A percentile compares a stretch with the other conserved stretches of the same genome.
These are phyloP conservation scores for Fennellomyces sp. DNA, from an alignment of 371 early-diverging fungal genomes.

Conservation along the genomic window DNA sequence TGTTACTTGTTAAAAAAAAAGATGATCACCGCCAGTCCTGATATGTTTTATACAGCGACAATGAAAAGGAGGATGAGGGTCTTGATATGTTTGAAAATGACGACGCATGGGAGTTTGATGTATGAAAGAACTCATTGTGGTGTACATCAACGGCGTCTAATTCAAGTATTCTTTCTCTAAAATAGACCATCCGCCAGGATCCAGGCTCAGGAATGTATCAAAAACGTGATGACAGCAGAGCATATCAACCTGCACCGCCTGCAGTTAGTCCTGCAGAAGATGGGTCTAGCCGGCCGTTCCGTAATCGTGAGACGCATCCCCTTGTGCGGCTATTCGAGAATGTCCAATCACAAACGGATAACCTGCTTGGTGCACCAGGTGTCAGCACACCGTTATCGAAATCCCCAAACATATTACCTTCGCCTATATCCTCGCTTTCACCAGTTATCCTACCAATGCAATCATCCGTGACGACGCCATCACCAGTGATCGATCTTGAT, in stretches of 20 bases:
- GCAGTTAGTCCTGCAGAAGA: no score
- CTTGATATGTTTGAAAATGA: constrained; percentile 35
- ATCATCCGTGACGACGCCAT: constrained; percentile 6
- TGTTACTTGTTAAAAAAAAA: background rate
- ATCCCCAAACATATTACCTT: constrained; percentile 5
- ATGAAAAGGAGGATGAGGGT: constrained; percentile 22
- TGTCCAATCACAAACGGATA: constrained; percentile 6
- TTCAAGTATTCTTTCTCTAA: no score
- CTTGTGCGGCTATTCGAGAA: constrained; percentile 47
- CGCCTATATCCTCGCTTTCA: constrained; percentile 4
- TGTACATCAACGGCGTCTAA: no score
- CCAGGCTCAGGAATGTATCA: background rate
- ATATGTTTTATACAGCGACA: background rate
- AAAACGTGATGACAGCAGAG: background rate
- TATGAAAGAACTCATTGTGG: constrained; percentile 20
- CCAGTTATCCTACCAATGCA: background rate
- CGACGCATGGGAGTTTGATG: constrained; percentile 56
- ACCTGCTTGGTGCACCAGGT: background rate
- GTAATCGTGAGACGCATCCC: constrained; percentile 37
- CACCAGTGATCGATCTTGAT: constrained; percentile 20
- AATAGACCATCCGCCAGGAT: constrained; percentile 12
- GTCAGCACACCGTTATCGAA: background rate
- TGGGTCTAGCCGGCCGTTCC: no score
- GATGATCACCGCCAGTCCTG: background rate
- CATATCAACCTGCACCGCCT: background rate